phyloP scores from a whole-genome alignment of 2,329 filamentous ascomycete genomes.

The Rachicladosporium sp. region DNA sequence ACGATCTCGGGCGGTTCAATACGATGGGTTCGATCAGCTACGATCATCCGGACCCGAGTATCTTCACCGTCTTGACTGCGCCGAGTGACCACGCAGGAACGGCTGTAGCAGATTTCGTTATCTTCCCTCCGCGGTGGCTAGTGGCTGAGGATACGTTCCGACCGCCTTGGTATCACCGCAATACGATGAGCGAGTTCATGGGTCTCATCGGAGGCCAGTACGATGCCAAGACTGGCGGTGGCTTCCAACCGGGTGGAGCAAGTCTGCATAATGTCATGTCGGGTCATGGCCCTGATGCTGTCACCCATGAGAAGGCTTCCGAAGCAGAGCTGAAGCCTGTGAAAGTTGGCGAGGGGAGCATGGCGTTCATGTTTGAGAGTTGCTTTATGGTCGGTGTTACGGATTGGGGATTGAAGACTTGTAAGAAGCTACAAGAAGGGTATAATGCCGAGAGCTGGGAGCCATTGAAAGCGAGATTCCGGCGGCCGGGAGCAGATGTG shows the following conservation, averaged over 20 bases:
- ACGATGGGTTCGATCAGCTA: conserved; percentile 43
- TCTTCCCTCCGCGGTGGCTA: conserved; percentile 61
- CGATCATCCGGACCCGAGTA: conserved; percentile 55
- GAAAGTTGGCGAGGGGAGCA: conserved; percentile 48
- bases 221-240: conserved; percentile 44
- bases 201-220: conserved; percentile 46
- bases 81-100: conserved; percentile 43
- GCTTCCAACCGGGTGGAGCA: conserved; percentile 47
- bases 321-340: conserved; percentile 42
- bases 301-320: conserved; percentile 44
- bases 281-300: conserved; percentile 44
- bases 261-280: conserved; percentile 36
- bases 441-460: conserved; percentile 78
- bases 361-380: conserved; percentile 59
- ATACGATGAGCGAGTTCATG: conserved; percentile 56
- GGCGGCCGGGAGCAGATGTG: conserved; percentile 9
- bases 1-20: conserved; percentile 46
- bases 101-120: conserved; percentile 55
- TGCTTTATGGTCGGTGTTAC: conserved; percentile 59
- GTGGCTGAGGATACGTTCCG: conserved; percentile 58
- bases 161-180: conserved; percentile 60
- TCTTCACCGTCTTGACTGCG: conserved; percentile 55
- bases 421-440: conserved; percentile 54
- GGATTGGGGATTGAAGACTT: conserved; percentile 59
- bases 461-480: conserved; percentile 35